Conservation (phyloP, 345 rosid genomes). For the Populus simonii region DNA sequence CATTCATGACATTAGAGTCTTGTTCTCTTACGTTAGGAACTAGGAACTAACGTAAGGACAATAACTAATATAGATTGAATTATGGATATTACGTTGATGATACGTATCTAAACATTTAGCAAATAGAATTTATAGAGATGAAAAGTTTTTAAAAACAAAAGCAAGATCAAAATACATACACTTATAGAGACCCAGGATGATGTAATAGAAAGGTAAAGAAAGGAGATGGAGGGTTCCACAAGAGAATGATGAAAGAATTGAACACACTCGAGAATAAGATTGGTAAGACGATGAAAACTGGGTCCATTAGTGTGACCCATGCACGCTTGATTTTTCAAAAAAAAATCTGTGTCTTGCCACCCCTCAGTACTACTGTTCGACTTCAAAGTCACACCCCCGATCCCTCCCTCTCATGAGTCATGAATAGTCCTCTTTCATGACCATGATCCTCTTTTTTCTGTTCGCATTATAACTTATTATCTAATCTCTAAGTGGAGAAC, state of each 20-base stretch:
- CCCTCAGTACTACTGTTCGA: conserved; percentile 27
- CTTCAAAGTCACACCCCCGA: conserved; percentile 14
- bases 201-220: conserved; percentile 16
- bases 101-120: background rate
- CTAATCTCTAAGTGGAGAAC: conserved; percentile 48
- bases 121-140: conserved; percentile 6
- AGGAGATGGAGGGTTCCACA: conserved; percentile 37
- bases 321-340: conserved; percentile 9
- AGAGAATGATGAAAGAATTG: conserved; percentile 67
- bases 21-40: too few species aligned
- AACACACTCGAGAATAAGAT: conserved; percentile 36
- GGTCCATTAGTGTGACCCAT: conserved; percentile 16
- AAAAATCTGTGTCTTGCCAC: background rate
- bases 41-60: too few species aligned
- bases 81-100: background rate
- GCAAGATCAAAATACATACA: too few species aligned
- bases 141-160: background rate
- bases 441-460: conserved; percentile 1
- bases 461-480: conserved; percentile 4
- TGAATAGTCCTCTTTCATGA: background rate
- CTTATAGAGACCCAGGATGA: conserved; percentile 18
- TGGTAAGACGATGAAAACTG: conserved; percentile 5
- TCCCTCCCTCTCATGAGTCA: background rate
- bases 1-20: too few species aligned
- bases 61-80: too few species aligned